Percentiles rank a stretch among this genome's conserved stretches.
Conservation (phyloP, 225 moss, liverwort and hornwort genomes). For the Sphagnum tenellum region DNA sequence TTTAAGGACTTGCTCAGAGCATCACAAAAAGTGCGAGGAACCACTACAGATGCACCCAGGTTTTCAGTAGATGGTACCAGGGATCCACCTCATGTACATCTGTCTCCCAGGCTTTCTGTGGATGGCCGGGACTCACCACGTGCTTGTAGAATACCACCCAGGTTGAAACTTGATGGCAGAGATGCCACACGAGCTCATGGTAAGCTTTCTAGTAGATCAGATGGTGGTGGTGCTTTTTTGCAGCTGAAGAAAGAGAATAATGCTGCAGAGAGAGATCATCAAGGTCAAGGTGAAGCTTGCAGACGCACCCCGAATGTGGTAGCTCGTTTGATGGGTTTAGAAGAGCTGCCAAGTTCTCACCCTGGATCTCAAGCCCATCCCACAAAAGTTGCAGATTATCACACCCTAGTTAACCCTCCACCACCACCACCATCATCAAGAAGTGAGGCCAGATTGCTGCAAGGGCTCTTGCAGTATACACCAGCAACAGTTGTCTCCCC, state of each 20-base stretch:
- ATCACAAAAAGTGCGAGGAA: slow-evolving; percentile 8
- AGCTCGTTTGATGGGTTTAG: slow-evolving; percentile 46
- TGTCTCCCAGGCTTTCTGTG: slow-evolving; percentile 6
- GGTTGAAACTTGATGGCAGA: slow-evolving; percentile 7
- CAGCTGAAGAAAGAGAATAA: background rate
- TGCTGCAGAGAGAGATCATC: background rate
- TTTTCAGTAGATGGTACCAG: slow-evolving; percentile 7
- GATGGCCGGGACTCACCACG: slow-evolving; percentile 9
- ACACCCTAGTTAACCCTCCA: background rate
- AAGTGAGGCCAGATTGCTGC: slow-evolving; percentile 26
- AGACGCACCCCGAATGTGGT: slow-evolving; percentile 30
- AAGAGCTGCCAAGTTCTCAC: slow-evolving; percentile 20
- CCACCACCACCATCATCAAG: slow-evolving; percentile 1
- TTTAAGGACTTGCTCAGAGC: slow-evolving; percentile 12
- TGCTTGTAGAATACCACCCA: too few species aligned
- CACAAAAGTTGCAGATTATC: too few species aligned
- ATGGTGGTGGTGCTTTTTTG: background rate
- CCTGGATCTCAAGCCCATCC: background rate
- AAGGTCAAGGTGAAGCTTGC: slow-evolving; percentile 3
- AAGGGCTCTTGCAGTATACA: slow-evolving; percentile 19
- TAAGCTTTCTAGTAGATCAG: slow-evolving; percentile 8
- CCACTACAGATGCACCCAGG: slow-evolving; percentile 1
- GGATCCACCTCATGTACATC: background rate
- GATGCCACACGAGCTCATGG: background rate
- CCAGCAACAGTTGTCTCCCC: slow-evolving; percentile 28